Percentiles rank a stretch among this genome's conserved stretches.
Evolutionary conservation across 2,329 filamentous ascomycete species (phyloP).

Genomic region (Penicillium aurantiogriseum): DNA sequence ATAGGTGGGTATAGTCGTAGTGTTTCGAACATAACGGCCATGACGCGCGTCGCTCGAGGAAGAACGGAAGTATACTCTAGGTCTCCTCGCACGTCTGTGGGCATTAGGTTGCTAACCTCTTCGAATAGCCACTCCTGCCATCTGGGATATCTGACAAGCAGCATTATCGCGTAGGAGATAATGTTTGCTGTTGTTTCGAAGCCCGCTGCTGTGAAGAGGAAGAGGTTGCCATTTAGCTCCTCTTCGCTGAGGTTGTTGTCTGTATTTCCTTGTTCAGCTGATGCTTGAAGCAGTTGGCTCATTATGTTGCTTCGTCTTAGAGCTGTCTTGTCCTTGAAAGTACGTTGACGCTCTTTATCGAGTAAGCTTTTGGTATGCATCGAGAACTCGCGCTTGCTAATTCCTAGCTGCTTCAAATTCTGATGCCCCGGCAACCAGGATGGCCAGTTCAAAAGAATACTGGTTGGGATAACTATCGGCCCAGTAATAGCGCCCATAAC

Average conservation of each 20-base stretch:
- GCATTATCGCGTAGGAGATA: constrained; percentile 49
- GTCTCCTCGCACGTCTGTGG: too few species aligned
- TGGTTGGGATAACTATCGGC: neutral
- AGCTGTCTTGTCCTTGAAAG: neutral
- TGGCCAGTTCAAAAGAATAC: neutral
- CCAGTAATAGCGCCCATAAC: too few species aligned
- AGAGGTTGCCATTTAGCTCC: constrained; percentile 48
- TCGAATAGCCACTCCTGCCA: too few species aligned
- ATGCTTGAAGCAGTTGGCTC: neutral
- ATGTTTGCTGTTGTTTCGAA: constrained; percentile 48
- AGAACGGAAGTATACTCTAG: too few species aligned
- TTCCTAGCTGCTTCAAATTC: too few species aligned
- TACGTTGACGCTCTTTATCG: neutral
- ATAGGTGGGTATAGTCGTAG: too few species aligned
- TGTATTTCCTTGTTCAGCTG: neutral
- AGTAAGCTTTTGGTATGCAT: neutral
- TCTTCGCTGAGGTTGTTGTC: constrained; percentile 23
- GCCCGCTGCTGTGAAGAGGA: constrained; percentile 49
- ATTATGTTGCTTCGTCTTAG: neutral
- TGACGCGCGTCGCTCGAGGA: too few species aligned
- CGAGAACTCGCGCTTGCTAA: neutral
- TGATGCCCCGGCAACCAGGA: neutral
- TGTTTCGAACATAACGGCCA: too few species aligned
- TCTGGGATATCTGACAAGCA: too few species aligned
- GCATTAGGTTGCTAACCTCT: too few species aligned